Conservation (phyloP, 257 asterid species). For the Capsicum pubescens region DNA sequence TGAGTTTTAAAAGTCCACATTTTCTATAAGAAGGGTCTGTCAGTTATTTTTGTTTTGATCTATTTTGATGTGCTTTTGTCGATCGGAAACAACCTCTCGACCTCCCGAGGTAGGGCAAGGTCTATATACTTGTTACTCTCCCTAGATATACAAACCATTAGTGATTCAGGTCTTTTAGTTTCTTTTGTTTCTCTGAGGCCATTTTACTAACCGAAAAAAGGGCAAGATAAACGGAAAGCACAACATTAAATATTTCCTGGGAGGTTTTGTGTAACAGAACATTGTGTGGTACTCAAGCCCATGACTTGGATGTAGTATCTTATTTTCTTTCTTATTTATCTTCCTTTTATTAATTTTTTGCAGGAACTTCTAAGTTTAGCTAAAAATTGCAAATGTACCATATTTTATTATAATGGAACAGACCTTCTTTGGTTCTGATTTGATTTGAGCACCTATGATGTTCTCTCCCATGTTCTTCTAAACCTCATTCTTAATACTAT, state of each 20-base stretch:
- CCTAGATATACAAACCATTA: no score
- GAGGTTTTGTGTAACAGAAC: background rate
- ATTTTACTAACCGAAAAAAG: no score
- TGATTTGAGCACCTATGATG: background rate
- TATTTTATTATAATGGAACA: background rate
- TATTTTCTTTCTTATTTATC: background rate
- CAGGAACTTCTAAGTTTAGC: background rate
- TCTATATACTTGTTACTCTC: no score
- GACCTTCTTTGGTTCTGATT: background rate
- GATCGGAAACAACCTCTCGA: no score
- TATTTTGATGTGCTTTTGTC: no score
- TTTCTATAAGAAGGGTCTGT: no score
- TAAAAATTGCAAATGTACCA: background rate
- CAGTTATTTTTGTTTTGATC: no score
- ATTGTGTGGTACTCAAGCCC: constrained; percentile 10
- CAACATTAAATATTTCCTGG: constrained; percentile 1
- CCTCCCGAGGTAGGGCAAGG: no score
- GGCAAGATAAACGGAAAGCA: no score
- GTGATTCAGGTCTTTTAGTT: no score
- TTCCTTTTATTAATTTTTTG: background rate
- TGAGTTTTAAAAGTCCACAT: no score
- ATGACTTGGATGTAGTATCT: constrained; percentile 12
- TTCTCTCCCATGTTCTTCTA: background rate
- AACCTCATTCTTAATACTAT: background rate
- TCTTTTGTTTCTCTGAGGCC: no score